These are phyloP conservation scores for Trametes sp. DNA, from an alignment of 1,284 basidiomycete species.

Conservation along the genomic window DNA sequence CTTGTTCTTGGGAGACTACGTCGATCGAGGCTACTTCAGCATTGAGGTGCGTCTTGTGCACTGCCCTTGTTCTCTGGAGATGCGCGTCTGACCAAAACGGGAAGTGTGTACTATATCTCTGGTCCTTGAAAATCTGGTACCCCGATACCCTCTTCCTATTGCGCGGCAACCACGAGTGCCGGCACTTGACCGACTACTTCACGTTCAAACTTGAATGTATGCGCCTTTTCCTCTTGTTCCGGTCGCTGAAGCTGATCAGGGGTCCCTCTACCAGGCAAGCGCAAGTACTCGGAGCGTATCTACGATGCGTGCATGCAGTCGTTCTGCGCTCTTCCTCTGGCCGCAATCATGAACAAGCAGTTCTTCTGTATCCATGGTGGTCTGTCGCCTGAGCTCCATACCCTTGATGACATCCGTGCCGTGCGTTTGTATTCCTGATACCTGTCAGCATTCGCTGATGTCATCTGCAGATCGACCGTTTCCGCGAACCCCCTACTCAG, in stretches of 20 bases:
- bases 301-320: conserved; percentile 95
- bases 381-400: conserved; percentile 89
- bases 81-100: conserved; percentile 35
- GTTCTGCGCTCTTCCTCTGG: conserved; percentile 91
- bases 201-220: conserved; percentile 95
- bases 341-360: conserved; percentile 97
- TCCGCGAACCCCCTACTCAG: conserved; percentile 93
- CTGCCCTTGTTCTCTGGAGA: conserved; percentile 4
- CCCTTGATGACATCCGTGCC: conserved; percentile 86
- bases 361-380: conserved; percentile 97
- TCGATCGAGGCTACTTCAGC: conserved; percentile 93
- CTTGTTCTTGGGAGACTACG: conserved; percentile 94
- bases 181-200: conserved; percentile 96
- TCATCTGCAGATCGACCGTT: conserved; percentile 80
- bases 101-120: conserved; percentile 91
- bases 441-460: conserved; percentile 14
- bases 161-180: conserved; percentile 98
- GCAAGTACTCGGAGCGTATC: conserved; percentile 91
- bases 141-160: conserved; percentile 91
- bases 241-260: not conserved
- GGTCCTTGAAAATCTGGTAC: conserved; percentile 93
- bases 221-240: conserved; percentile 38
- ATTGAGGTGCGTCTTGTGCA: conserved; percentile 70
- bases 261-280: conserved; percentile 69
- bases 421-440: conserved; percentile 49